phyloP scores from a whole-genome alignment of 139 green algal genomes.

The Tetraselmis striata region DNA sequence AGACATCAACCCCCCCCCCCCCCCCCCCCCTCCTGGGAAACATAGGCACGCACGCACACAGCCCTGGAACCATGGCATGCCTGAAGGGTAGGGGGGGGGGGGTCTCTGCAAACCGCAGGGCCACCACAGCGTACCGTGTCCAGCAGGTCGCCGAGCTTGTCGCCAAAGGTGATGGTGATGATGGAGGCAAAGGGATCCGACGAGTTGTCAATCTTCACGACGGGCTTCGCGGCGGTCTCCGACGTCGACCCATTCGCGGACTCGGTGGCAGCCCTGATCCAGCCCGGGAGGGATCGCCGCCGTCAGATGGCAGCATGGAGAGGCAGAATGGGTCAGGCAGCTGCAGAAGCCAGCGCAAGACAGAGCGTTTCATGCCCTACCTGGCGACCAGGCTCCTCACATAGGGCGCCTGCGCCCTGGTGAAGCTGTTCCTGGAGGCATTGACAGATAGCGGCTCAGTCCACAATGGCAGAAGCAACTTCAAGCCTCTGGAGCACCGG shows the following conservation, averaged over 20 bases:
- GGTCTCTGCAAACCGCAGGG: not conserved
- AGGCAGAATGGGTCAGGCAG: not conserved
- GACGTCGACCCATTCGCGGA: not conserved
- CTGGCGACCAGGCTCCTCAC: not conserved
- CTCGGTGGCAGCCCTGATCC: not conserved
- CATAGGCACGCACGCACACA: too few relatives aligned
- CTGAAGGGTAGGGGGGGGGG: not conserved
- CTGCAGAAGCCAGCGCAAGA: not conserved
- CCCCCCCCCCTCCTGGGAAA: too few relatives aligned
- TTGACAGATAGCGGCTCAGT: too few relatives aligned
- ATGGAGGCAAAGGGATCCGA: conserved; percentile 79
- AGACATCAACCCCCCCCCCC: too few relatives aligned
- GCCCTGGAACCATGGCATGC: not conserved
- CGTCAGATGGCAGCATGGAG: not conserved
- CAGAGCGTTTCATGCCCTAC: too few relatives aligned
- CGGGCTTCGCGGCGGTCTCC: conserved; percentile 22
- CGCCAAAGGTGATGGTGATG: conserved; percentile 74
- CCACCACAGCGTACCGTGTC: conserved; percentile 57
- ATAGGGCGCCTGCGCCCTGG: not conserved
- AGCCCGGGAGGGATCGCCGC: not conserved
- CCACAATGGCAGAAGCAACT: not conserved
- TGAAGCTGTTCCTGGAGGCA: too few relatives aligned
- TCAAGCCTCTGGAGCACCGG: not conserved
- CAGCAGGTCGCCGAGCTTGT: conserved; percentile 72
- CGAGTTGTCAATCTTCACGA: conserved; percentile 90